Evolutionary conservation across 2,329 filamentous ascomycete genomes (phyloP), one percentile per base, ranked within the genome.

Genomic region (Escovopsis sp.): DNA sequence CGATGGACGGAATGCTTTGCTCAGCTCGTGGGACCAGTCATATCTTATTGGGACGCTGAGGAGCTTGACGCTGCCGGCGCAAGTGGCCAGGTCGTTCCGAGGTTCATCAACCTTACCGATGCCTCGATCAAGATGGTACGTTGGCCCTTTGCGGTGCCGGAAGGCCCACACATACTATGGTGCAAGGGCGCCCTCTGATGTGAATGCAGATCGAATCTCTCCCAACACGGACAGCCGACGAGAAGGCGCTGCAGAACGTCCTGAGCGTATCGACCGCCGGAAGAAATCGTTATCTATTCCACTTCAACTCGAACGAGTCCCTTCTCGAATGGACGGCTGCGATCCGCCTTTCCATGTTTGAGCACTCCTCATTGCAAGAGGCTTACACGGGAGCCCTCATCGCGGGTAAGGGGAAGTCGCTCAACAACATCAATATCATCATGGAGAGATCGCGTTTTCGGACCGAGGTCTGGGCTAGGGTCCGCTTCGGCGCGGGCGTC

Each of bases 1-100:
- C 83, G 76, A 44, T 98, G 90, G 90, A 81, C 81, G 27, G 90
- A 98, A 64, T 94, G 85, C 58, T 98, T 96, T 60, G 87, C 88
- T 30, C 90, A 96, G 55, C 75, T 98, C 13, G 85, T 94, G 14
- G 90, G 90, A 44, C 96, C 90, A 2, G 84, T 96, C 13, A 63
- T 98, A 38, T 94, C 90, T 6, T 63, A 96, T 34, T 98, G 90
- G 90, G 88, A 98, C 58, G 87, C 88, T 17, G 77, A 82, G 43
- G 86, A 90, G 54, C 68, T 96, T 39, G 90, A 98, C 60, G 76
- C 76, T 27, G 87, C 84, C 11, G 85, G 83, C 26, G 79, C 85
- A 47, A 76, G 90, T 48, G 81, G 78, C 44, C 83, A 93, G 51
- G 82, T 93, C 33, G 64, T 88, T 29, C 85, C 86, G 23, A 90